These are phyloP conservation scores for Bjerkandera adusta DNA, from an alignment of 1,284 basidiomycete genomes.

Conservation along the genomic window DNA sequence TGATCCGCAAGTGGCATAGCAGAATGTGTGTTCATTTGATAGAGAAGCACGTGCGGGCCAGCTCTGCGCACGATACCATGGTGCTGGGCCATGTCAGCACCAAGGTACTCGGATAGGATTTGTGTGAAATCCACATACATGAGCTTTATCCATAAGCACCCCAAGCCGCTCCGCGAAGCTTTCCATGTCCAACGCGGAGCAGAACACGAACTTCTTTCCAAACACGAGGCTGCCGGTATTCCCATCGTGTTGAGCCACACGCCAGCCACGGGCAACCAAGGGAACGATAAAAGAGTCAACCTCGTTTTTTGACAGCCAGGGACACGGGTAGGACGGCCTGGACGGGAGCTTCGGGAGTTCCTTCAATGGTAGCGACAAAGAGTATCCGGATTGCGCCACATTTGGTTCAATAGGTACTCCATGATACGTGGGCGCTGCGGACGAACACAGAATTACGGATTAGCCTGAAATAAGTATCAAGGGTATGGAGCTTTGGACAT, in stretches of 20 bases:
- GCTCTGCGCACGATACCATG: neutral
- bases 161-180: neutral
- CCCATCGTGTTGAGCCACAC: neutral
- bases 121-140: neutral
- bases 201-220: constrained; percentile 4
- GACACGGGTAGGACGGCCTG: neutral
- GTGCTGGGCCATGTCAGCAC: neutral
- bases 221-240: neutral
- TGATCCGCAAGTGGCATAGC: neutral
- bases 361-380: neutral
- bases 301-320: neutral
- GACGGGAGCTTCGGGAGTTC: neutral
- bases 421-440: too few species aligned
- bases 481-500: too few species aligned
- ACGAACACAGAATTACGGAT: too few species aligned
- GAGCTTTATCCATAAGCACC: neutral
- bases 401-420: too few species aligned
- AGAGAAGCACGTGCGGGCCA: neutral
- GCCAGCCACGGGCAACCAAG: neutral
- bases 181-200: neutral
- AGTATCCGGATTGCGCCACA: too few species aligned
- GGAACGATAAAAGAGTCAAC: neutral
- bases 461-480: too few species aligned
- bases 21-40: constrained; percentile 2
- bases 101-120: too few species aligned